phyloP scores from a whole-genome alignment of 192 early-diverging fungal species.

The Spizellomyces punctatus region DNA sequence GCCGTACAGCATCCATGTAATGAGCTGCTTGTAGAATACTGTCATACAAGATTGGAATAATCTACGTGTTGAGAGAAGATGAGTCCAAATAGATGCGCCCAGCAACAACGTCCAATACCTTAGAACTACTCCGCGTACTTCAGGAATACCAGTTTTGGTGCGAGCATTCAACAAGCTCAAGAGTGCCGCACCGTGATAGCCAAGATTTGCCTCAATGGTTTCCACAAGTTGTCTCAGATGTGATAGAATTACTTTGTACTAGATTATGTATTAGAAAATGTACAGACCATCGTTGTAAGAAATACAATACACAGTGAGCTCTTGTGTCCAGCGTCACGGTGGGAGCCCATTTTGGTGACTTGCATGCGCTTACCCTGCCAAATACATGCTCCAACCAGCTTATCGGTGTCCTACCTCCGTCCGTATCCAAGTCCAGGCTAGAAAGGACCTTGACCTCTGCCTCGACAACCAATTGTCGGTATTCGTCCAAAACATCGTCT shows the following conservation, averaged over 20 bases:
- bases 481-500: slow-evolving; percentile 33
- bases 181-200: slow-evolving; percentile 48
- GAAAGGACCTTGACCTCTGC: slow-evolving; percentile 21
- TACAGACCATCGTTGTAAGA: no score
- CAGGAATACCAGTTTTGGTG: slow-evolving; percentile 52
- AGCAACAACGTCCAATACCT: not conserved
- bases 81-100: not conserved
- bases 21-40: slow-evolving; percentile 55
- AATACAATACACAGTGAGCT: no score
- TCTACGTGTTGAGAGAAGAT: not conserved
- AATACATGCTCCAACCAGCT: slow-evolving; percentile 54
- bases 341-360: no score
- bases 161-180: slow-evolving; percentile 56
- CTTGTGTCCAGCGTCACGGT: no score
- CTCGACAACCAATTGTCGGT: slow-evolving; percentile 27
- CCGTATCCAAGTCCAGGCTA: slow-evolving; percentile 25
- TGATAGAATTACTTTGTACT: slow-evolving; percentile 59
- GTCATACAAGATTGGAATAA: slow-evolving; percentile 39
- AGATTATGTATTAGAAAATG: not conserved
- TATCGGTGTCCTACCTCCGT: slow-evolving; percentile 35
- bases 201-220: slow-evolving; percentile 38
- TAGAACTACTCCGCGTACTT: slow-evolving; percentile 11
- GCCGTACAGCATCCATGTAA: slow-evolving; percentile 72
- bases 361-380: slow-evolving; percentile 42
- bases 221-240: slow-evolving; percentile 44